Evolutionary conservation across 2,329 filamentous ascomycete species (phyloP), one percentile per base, ranked within the genome.

Genomic region (Fusarium torreyae): DNA sequence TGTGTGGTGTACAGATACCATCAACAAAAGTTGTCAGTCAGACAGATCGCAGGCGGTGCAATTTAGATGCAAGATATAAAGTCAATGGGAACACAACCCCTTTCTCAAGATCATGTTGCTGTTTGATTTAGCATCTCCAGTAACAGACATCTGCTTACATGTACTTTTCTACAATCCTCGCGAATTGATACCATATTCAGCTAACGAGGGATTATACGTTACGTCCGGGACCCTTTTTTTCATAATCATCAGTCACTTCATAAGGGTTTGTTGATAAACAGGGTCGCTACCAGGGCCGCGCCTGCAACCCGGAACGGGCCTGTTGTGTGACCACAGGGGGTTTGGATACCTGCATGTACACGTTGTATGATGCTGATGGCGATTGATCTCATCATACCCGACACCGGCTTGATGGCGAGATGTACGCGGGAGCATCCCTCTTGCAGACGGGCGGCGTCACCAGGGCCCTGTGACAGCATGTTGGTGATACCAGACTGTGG

Each of bases 41-140:
- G 64, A 57, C 71, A 70, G 71, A 74, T 75, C 73, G 72, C 54
- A 71, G 62, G 64, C 60, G 13, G 70, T 74, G 71, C 63, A 61
- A 73, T 69, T 58, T 33, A 42, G 57, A 73, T 74, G 73, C 68
- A 73, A 64, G 73, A 73, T 72, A 70, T 69, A 62, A 65, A 72
- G 61, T 63, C 57, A 66, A 61, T 43, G 57, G 66, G 53, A 57
- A 46, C 53, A 73, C 72, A 74, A 64, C 57, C 59, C 68, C 51
- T 48, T 61, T 60, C 46, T 42, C 20, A 34, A n/a, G 43, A 49
- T 33, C 42, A 48, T 42, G 22, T 13, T 50, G 31, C 26, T 57
- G 24, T 28, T 18, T 54, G 36, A 22, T 13, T 46, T 33, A 49
- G 46, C 33, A 34, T 48, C 24, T 36, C 42, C 31, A 24, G 51